phyloP scores from a whole-genome alignment of 371 early-diverging fungal genomes.

The Agmasoma carcini region DNA sequence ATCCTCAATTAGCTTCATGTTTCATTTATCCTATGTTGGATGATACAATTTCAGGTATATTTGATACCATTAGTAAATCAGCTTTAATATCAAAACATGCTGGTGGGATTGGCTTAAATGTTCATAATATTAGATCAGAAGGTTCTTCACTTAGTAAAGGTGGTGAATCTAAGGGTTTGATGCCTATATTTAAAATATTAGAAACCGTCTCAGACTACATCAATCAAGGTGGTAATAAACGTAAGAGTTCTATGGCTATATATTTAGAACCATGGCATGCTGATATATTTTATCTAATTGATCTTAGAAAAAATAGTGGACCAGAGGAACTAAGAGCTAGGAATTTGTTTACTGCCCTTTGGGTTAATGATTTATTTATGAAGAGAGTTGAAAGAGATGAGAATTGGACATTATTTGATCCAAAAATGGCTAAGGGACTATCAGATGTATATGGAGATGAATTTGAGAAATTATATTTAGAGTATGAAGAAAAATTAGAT shows the following conservation, averaged over 20 bases:
- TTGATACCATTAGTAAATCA: conserved; percentile 81
- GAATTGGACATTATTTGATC: conserved; percentile 89
- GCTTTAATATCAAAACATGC: conserved; percentile 91
- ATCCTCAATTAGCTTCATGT: conserved; percentile 82
- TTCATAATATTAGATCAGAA: conserved; percentile 74
- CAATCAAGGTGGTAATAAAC: conserved; percentile 94
- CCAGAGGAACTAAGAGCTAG: conserved; percentile 89
- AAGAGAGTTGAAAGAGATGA: conserved; percentile 77
- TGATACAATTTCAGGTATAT: conserved; percentile 83
- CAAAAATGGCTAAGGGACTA: conserved; percentile 78
- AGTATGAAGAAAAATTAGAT: conserved; percentile 74
- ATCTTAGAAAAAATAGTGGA: conserved; percentile 91
- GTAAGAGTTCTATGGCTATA: conserved; percentile 93
- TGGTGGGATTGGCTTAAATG: conserved; percentile 88
- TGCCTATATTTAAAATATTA: conserved; percentile 90
- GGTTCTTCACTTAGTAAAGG: conserved; percentile 91
- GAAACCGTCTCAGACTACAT: conserved; percentile 94
- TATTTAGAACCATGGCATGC: conserved; percentile 98
- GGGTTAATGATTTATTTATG: conserved; percentile 99
- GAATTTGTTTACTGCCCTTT: conserved; percentile 85
- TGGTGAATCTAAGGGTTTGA: conserved; percentile 84
- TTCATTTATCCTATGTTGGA: conserved; percentile 76
- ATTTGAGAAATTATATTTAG: conserved; percentile 69
- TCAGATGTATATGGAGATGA: conserved; percentile 79
- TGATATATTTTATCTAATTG: conserved; percentile 89